Evolutionary conservation across 768 basidiomycete genomes (phyloP), one percentile per base, ranked within the genome.

Genomic region (Lentinula sp.): DNA sequence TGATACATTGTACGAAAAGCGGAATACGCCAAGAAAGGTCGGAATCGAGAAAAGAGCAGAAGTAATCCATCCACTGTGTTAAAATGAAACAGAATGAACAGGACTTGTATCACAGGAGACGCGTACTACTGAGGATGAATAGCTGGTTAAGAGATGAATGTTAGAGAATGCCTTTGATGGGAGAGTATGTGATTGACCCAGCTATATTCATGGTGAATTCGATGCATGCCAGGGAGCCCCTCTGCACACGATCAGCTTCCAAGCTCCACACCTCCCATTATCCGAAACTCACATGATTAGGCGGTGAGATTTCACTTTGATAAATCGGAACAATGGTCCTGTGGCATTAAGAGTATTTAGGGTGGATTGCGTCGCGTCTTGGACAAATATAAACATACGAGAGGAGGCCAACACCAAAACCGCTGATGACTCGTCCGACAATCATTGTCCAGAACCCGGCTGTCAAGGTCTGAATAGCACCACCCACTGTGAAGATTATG

Each of bases 301-400:
- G 91, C 35, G 95, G 95, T 4, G 93, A 95, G 51, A 97, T 93
- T 77, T 98, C 95, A 66, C 91, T 93, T 77, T 97, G 92, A 72
- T 94, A 95, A 61, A 95, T 93, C 13, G 93, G 93, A 33, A 95
- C 93, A 62, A 95, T 94, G n/a, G 93, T 95, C 46, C 93, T 94
- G 66, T 52, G n/a, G 18, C 9, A 13, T 36, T 39, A 10, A n/a
- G 15, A n/a, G 12, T 28, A 41, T 13, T 65, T 6, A 54, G 55
- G 49, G 35, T 15, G 45, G 57, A 51, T 39, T 46, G 7, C 39
- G 20, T 13, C 50, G 50, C 20, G 41, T 28, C 9, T 9, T 4
- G 15, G n/a, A 20, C 6, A 53, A 10, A 37, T 37, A 32, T 39
- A 28, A 18, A 81, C 84, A 66, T 71, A 90, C 86, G 87, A 88